phyloP scores from a whole-genome alignment of 129 eudicot species.

The Escallonia rubra region DNA sequence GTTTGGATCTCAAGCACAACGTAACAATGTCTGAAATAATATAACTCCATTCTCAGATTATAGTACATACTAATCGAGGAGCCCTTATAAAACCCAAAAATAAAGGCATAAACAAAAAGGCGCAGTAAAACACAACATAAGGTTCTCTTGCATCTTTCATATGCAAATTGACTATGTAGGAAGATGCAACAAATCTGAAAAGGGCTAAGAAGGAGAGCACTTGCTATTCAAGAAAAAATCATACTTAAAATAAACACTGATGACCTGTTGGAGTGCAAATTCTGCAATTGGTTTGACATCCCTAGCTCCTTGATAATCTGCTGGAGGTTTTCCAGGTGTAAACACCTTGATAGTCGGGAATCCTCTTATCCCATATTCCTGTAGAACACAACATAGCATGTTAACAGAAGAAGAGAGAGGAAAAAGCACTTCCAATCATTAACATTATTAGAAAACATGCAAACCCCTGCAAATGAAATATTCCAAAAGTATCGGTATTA shows the following conservation, averaged over 20 bases:
- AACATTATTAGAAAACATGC: too few species aligned
- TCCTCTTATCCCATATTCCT: slow-evolving; percentile 95
- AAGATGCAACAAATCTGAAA: neutral
- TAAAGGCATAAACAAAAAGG: too few species aligned
- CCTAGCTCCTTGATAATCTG: slow-evolving; percentile 91
- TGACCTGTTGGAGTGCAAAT: slow-evolving; percentile 74
- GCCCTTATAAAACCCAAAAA: too few species aligned
- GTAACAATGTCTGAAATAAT: too few species aligned
- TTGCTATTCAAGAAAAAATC: neutral
- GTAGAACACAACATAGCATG: slow-evolving; percentile 9
- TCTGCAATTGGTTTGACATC: slow-evolving; percentile 89
- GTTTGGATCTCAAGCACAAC: too few species aligned
- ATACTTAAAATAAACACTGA: neutral
- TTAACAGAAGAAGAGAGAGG: slow-evolving; percentile 7
- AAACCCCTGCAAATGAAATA: too few species aligned
- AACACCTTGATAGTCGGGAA: slow-evolving; percentile 95
- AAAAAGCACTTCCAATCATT: neutral
- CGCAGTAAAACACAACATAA: too few species aligned
- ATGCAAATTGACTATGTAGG: too few species aligned
- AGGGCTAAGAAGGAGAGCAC: neutral
- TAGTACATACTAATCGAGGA: too few species aligned
- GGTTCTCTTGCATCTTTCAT: too few species aligned
- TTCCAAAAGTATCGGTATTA: too few species aligned
- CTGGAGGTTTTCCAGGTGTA: slow-evolving; percentile 89
- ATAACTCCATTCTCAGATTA: too few species aligned